These are phyloP conservation scores for Phytophthora pluvialis DNA, from an alignment of 352 stramenopile genomes.

Conservation along the genomic window DNA sequence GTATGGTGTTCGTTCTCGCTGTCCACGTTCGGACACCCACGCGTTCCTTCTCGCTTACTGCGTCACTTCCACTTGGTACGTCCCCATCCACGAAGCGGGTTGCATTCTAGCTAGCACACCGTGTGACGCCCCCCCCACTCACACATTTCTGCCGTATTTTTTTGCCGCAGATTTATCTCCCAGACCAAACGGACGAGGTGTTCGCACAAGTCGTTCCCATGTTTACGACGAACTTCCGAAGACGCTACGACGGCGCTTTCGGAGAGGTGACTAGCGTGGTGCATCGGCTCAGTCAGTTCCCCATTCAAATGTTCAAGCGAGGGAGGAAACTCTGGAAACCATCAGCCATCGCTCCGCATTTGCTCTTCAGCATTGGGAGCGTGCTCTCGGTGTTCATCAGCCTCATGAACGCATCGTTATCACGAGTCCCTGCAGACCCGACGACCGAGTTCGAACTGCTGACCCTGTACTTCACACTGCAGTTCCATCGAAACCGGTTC, in stretches of 20 bases:
- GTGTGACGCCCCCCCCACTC: too few species aligned
- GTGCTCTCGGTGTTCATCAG: conserved; percentile 54
- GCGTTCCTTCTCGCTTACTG: conserved; percentile 50
- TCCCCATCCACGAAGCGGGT: neutral
- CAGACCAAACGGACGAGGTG: conserved; percentile 47
- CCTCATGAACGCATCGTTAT: conserved; percentile 52
- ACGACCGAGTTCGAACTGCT: conserved; percentile 49
- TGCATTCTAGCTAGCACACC: too few species aligned
- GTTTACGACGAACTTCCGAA: conserved; percentile 48
- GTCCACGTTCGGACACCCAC: conserved; percentile 47
- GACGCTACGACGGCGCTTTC: conserved; percentile 31
- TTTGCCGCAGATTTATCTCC: conserved; percentile 46
- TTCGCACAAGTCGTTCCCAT: conserved; percentile 48
- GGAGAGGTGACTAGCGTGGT: conserved; percentile 27
- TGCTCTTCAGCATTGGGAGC: conserved; percentile 52
- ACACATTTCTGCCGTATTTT: neutral
- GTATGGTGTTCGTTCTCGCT: conserved; percentile 60
- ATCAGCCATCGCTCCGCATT: conserved; percentile 37
- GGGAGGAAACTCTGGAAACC: conserved; percentile 35
- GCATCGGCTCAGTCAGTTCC: conserved; percentile 43
- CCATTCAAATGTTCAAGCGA: conserved; percentile 51
- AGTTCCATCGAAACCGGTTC: conserved; percentile 48
- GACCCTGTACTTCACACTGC: conserved; percentile 46
- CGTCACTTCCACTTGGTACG: conserved; percentile 72
- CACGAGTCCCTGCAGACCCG: conserved; percentile 22